These are phyloP conservation scores for Crinitomyces ghanaensis DNA, from an alignment of 805 yeast genomes.

Conservation along the genomic window DNA sequence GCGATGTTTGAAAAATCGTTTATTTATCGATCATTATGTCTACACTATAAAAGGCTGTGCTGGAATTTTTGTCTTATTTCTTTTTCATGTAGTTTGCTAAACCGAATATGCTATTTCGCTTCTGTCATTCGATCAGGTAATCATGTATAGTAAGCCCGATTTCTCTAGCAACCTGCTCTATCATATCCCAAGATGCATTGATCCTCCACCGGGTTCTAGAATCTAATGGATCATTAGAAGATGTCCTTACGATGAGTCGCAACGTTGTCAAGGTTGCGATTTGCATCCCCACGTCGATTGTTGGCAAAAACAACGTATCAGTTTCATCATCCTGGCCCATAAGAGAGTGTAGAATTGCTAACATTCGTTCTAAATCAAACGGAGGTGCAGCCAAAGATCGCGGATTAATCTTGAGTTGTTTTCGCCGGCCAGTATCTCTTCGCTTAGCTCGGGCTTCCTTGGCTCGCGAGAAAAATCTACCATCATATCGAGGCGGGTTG, in stretches of 20 bases:
- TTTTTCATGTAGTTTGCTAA: too few relatives aligned
- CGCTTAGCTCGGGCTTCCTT: constrained; percentile 33
- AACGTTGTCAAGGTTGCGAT: constrained; percentile 48
- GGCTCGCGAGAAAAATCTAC: constrained; percentile 55
- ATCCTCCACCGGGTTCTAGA: constrained; percentile 70
- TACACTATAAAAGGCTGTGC: too few relatives aligned
- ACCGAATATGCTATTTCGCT: too few relatives aligned
- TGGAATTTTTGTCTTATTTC: too few relatives aligned
- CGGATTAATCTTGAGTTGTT: constrained; percentile 41
- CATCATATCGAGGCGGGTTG: constrained; percentile 57
- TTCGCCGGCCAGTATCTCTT: constrained; percentile 32
- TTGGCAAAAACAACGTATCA: constrained; percentile 23
- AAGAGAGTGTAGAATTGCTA: constrained; percentile 70
- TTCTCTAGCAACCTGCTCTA: constrained; percentile 49
- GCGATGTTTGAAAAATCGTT: background rate
- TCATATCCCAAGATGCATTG: constrained; percentile 57
- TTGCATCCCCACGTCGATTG: constrained; percentile 33
- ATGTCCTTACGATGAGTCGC: constrained; percentile 35
- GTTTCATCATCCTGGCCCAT: constrained; percentile 30
- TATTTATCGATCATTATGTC: too few relatives aligned
- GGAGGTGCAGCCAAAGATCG: constrained; percentile 58
- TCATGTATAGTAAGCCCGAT: constrained; percentile 55
- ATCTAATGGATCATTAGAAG: constrained; percentile 43
- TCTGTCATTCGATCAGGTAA: constrained; percentile 35
- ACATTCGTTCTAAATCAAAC: constrained; percentile 66